Evolutionary conservation across 768 basidiomycete species (phyloP), one percentile per base, ranked within the genome.

Genomic region (Russula earlei): DNA sequence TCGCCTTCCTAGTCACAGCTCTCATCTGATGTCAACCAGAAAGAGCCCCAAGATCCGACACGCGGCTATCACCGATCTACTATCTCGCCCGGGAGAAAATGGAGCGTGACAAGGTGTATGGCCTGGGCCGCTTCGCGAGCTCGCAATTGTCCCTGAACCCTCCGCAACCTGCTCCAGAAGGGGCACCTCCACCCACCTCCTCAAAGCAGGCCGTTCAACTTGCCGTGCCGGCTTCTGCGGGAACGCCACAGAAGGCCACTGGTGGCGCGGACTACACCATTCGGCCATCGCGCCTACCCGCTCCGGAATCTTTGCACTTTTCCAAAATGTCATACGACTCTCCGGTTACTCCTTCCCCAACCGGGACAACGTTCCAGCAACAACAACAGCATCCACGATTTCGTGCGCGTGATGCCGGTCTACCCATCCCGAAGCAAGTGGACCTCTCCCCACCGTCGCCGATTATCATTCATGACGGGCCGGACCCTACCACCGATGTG

Each of bases 51-150:
- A 59, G 95, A 99, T 66, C 94, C 95, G 5, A 95, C 91, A 14
- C 75, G 81, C 52, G 96, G 93, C 1, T 99, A 91, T 74, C 92
- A 97, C 67, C 93, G 29, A 97, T 99, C 72, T 99, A 99, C 69
- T 97, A 84, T 73, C 82, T 99, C 19, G 89, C 94, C 5, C 77
- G 91, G 51, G 96, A 99, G 74, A 98, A 97, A 77, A 75, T 93
- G 66, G 93, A 98, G 66, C 76, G 96, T 52, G 96, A 99, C 63
- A 78, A 81, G 49, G 88, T 99, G 8, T 98, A 94, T 69, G 96
- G 95, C 0, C 84, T 85, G 0, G 93, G 93, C 4, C 84, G 88
- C 60, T 99, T 99, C 70, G 96, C 96, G 2, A 87, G 81, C 52
- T 96, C 93, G 0, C 91, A 94, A 67, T 71, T 93, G 11, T 87